Percentiles rank a stretch among this genome's conserved stretches.
phyloP scores from a whole-genome alignment of 306 rosid species.

The Purshia tridentata region DNA sequence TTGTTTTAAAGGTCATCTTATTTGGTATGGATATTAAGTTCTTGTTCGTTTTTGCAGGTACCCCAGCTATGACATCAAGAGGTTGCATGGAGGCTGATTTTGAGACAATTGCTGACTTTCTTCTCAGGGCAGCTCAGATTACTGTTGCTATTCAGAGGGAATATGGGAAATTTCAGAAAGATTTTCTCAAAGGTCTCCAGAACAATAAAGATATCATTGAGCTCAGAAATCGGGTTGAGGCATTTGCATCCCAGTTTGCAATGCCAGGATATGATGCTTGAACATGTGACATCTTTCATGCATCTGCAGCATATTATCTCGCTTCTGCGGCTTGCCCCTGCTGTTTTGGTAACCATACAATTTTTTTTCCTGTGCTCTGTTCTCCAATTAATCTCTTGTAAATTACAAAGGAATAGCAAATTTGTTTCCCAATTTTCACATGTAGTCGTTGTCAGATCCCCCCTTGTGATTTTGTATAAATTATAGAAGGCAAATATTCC shows the following conservation, averaged over 20 bases:
- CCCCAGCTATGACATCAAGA: slow-evolving; percentile 93
- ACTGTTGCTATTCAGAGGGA: slow-evolving; percentile 55
- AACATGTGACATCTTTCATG: slow-evolving; percentile 16
- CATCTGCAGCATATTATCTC: slow-evolving; percentile 6
- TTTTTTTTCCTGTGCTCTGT: slow-evolving; percentile 7
- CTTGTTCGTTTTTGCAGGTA: slow-evolving; percentile 43
- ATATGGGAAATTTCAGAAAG: slow-evolving; percentile 59
- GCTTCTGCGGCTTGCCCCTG: slow-evolving; percentile 26
- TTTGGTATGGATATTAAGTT: neutral
- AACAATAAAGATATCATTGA: slow-evolving; percentile 58
- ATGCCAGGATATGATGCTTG: slow-evolving; percentile 76
- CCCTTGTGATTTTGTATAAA: slow-evolving; percentile 26
- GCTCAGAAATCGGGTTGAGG: slow-evolving; percentile 62
- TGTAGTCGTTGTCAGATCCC: neutral
- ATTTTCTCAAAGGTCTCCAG: slow-evolving; percentile 55
- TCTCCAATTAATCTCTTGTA: slow-evolving; percentile 24
- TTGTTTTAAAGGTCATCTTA: neutral
- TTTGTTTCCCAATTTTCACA: slow-evolving; percentile 18
- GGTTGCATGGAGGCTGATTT: slow-evolving; percentile 83
- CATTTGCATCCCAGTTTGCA: slow-evolving; percentile 68
- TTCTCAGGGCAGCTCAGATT: slow-evolving; percentile 68
- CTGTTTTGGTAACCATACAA: slow-evolving; percentile 22
- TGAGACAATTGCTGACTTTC: slow-evolving; percentile 73
- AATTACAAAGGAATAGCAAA: slow-evolving; percentile 22
- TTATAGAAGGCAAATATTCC: slow-evolving; percentile 15